Evolutionary conservation across 2,329 filamentous ascomycete species (phyloP).

Genomic region (Xylariaceae sp.): DNA sequence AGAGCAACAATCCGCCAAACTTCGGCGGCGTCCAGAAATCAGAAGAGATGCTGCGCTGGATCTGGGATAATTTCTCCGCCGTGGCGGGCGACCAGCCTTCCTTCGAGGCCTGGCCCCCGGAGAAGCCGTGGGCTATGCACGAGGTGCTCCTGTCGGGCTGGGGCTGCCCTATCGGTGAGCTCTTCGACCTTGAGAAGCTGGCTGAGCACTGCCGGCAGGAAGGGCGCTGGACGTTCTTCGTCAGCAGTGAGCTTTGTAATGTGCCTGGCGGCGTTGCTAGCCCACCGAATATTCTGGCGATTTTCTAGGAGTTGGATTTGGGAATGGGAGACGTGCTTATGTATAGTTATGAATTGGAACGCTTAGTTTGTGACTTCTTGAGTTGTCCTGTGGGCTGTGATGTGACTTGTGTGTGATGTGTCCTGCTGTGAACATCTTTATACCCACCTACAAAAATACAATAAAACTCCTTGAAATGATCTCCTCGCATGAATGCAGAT

Average conservation of each 20-base stretch:
- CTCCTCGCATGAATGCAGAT: too few species aligned
- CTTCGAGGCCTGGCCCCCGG: slow-evolving; percentile 39
- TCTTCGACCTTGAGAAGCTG: slow-evolving; percentile 46
- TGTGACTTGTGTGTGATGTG: too few species aligned
- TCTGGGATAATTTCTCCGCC: slow-evolving; percentile 41
- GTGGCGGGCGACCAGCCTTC: slow-evolving; percentile 43
- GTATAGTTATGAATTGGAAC: background rate
- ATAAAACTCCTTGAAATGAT: too few species aligned
- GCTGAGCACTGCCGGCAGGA: slow-evolving; percentile 37
- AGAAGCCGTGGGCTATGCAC: slow-evolving; percentile 33
- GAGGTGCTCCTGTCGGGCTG: slow-evolving; percentile 47
- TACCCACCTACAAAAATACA: too few species aligned
- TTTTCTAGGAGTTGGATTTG: slow-evolving; percentile 29
- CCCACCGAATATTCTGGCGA: slow-evolving; percentile 37
- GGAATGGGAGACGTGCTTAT: background rate
- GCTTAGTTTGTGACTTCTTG: background rate
- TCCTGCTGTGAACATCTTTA: too few species aligned
- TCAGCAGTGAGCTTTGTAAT: slow-evolving; percentile 45
- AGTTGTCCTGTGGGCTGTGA: too few species aligned
- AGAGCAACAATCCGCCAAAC: slow-evolving; percentile 36
- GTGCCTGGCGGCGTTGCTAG: slow-evolving; percentile 39
- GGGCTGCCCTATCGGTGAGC: slow-evolving; percentile 48
- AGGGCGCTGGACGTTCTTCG: slow-evolving; percentile 44
- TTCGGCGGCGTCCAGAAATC: slow-evolving; percentile 48
- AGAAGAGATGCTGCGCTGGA: slow-evolving; percentile 38